Conservation (phyloP, 73 alveolate species). For the Effrenium voratum region DNA sequence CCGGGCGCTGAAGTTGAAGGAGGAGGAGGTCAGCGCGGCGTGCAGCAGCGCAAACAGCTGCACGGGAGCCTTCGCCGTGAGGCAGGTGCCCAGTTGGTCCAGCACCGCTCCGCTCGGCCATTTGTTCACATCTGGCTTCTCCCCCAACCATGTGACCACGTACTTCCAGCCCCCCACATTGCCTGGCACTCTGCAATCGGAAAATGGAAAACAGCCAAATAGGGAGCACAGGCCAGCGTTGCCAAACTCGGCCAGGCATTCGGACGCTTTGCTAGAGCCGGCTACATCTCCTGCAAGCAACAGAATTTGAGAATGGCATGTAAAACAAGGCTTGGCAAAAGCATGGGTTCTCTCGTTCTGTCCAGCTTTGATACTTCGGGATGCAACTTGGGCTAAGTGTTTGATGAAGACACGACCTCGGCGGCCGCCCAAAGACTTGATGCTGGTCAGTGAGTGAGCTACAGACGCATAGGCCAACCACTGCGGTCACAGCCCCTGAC, state of each 20-base stretch:
- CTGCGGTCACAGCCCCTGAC: conserved; percentile 72
- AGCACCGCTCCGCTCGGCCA: conserved; percentile 37
- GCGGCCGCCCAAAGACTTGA: background rate
- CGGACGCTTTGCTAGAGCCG: background rate
- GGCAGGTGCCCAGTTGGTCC: conserved; percentile 40
- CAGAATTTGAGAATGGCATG: background rate
- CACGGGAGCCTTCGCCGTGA: background rate
- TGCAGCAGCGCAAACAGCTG: conserved; percentile 49
- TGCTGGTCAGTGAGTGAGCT: too few species aligned
- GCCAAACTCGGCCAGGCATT: background rate
- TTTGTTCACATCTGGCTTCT: background rate
- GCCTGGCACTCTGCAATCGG: background rate
- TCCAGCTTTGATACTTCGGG: conserved; percentile 23
- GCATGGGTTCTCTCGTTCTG: too few species aligned
- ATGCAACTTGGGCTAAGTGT: conserved; percentile 56
- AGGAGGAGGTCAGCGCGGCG: background rate
- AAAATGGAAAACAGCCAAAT: background rate
- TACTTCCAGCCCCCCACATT: conserved; percentile 51
- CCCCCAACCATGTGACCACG: conserved; percentile 62
- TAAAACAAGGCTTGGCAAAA: too few species aligned
- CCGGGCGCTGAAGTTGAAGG: background rate
- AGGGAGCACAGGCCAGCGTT: too few species aligned
- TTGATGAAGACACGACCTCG: conserved; percentile 45
- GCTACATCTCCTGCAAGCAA: background rate
- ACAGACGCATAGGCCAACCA: conserved; percentile 70